Percentiles rank a stretch among this genome's conserved stretches.
phyloP scores from a whole-genome alignment of 2,329 filamentous ascomycete species.

The Colletotrichum tropicicola region DNA sequence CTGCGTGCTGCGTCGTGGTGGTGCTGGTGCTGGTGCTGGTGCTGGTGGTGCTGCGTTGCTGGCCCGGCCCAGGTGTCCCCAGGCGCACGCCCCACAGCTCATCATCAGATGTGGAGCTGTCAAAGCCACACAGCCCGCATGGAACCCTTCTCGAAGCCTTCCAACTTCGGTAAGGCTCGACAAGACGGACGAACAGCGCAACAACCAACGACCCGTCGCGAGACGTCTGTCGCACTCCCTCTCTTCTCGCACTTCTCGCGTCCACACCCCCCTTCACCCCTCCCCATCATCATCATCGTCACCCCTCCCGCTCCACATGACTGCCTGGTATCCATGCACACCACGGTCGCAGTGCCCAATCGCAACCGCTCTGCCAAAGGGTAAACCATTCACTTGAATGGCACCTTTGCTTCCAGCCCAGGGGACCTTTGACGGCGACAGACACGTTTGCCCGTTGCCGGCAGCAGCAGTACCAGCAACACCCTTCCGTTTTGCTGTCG shows the following conservation, averaged over 20 bases:
- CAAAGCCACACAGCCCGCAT: constrained; percentile 27
- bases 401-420: background rate
- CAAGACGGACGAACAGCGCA: background rate
- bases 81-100: background rate
- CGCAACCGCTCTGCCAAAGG: constrained; percentile 2
- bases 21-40: background rate
- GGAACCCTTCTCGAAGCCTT: constrained; percentile 28
- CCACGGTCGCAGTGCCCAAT: constrained; percentile 4
- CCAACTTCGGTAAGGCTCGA: constrained; percentile 9
- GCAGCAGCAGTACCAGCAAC: background rate
- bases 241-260: background rate
- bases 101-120: constrained; percentile 16
- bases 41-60: background rate
- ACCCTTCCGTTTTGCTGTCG: too few relatives aligned
- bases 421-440: background rate
- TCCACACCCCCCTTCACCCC: background rate
- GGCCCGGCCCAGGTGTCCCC: background rate
- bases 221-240: background rate
- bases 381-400: constrained; percentile 9
- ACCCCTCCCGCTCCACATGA: constrained; percentile 20
- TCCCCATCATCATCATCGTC: background rate
- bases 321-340: constrained; percentile 13
- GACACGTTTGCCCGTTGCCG: background rate
- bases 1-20: too few relatives aligned
- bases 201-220: background rate